Percentiles rank a stretch among this genome's conserved stretches.
Evolutionary conservation across 169 alveolate species (phyloP).

Genomic region (Besnoitia besnoiti): DNA sequence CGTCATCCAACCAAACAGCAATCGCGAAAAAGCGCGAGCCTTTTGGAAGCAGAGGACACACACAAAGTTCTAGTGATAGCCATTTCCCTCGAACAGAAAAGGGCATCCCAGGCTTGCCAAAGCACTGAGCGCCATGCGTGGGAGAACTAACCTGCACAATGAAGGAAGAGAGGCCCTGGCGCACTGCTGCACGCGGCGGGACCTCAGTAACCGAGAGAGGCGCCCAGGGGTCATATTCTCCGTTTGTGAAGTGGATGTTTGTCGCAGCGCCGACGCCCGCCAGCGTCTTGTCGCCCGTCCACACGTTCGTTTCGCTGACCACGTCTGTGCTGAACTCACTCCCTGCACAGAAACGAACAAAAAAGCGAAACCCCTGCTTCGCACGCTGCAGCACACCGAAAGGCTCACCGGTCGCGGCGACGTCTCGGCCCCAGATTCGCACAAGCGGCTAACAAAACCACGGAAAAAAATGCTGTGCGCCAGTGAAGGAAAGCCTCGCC

Average conservation of each 20-base stretch:
- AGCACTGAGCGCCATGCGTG: too few species aligned
- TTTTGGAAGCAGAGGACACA: too few species aligned
- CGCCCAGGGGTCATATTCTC: slow-evolving; percentile 29
- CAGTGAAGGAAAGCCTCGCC: too few species aligned
- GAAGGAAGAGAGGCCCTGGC: slow-evolving; percentile 33
- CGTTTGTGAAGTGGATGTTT: slow-evolving; percentile 51
- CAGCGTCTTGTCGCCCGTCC: slow-evolving; percentile 19
- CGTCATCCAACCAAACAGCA: too few species aligned
- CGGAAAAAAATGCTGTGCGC: neutral
- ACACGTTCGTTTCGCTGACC: slow-evolving; percentile 40
- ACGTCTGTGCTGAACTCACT: slow-evolving; percentile 5
- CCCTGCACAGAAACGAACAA: neutral
- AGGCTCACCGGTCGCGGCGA: neutral
- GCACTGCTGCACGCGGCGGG: neutral
- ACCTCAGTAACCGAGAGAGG: slow-evolving; percentile 14
- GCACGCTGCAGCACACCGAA: neutral
- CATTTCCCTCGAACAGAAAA: too few species aligned
- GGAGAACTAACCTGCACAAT: neutral
- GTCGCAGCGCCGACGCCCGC: slow-evolving; percentile 31
- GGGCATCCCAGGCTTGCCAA: too few species aligned
- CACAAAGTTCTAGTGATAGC: too few species aligned
- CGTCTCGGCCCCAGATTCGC: neutral
- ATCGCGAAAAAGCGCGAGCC: too few species aligned
- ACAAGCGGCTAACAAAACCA: neutral
- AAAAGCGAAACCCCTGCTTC: neutral